Conservation (phyloP, 1,284 basidiomycete genomes). For the Wolfiporia cocos region DNA sequence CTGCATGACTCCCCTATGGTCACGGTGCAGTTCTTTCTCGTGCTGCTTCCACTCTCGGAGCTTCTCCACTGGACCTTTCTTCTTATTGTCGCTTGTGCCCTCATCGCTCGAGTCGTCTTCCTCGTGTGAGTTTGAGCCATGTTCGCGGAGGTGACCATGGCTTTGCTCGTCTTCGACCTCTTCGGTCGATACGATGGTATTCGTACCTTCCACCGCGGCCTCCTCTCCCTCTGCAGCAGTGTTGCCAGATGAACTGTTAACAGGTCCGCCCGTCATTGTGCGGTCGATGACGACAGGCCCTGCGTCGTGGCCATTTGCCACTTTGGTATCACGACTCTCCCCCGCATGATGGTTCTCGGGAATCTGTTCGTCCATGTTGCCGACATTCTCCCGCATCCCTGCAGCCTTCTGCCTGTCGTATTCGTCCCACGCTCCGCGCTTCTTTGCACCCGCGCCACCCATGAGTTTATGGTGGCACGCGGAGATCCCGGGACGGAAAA, state of each 20-base stretch:
- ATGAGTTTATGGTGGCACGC: conserved; percentile 34
- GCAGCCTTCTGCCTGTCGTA: conserved; percentile 29
- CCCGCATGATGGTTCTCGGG: conserved; percentile 10
- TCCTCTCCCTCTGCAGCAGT: conserved; percentile 3
- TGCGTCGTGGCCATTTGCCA: conserved; percentile 8
- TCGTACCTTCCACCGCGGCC: conserved; percentile 15
- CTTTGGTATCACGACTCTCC: conserved; percentile 12
- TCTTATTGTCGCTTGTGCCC: conserved; percentile 21
- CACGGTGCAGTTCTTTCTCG: conserved; percentile 36
- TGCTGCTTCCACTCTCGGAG: conserved; percentile 32
- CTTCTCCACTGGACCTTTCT: conserved; percentile 26
- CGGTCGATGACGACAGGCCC: conserved; percentile 5
- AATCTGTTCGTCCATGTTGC: conserved; percentile 12
- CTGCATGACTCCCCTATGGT: conserved; percentile 47
- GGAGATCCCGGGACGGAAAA: conserved; percentile 24
- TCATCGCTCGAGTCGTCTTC: conserved; percentile 4
- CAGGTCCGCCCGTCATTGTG: conserved; percentile 13
- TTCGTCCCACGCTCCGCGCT: conserved; percentile 27
- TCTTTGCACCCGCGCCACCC: conserved; percentile 21
- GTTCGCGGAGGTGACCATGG: conserved; percentile 24
- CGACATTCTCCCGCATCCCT: conserved; percentile 33
- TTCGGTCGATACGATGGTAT: conserved; percentile 28
- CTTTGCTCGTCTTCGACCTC: conserved; percentile 37
- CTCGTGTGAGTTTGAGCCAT: conserved; percentile 26
- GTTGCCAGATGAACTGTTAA: conserved; percentile 11